phyloP scores from a whole-genome alignment of 2,329 filamentous ascomycete species.

The Leptographium flavum region DNA sequence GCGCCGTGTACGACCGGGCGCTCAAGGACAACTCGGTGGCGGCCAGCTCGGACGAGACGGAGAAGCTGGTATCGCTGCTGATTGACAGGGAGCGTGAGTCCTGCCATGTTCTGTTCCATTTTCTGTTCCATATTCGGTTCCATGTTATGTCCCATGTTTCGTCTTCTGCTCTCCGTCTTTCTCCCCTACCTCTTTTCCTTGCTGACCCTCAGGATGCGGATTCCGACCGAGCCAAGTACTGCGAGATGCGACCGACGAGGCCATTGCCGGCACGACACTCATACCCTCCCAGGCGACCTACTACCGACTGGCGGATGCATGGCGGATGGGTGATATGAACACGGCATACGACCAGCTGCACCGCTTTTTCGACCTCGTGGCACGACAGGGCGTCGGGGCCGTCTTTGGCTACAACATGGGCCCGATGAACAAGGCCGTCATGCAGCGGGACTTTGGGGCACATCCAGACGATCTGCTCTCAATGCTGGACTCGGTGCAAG shows the following conservation, averaged over 20 bases:
- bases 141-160: too few relatives aligned
- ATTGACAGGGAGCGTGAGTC: slow-evolving; percentile 8
- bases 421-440: slow-evolving; percentile 77
- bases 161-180: not conserved
- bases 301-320: slow-evolving; percentile 58
- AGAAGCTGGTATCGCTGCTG: slow-evolving; percentile 7
- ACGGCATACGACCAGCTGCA: slow-evolving; percentile 84
- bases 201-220: slow-evolving; percentile 2
- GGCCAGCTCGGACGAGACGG: slow-evolving; percentile 9
- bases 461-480: slow-evolving; percentile 80
- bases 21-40: slow-evolving; percentile 3
- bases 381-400: slow-evolving; percentile 70
- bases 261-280: slow-evolving; percentile 3
- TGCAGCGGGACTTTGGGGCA: slow-evolving; percentile 92
- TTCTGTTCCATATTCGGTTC: too few relatives aligned
- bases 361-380: slow-evolving; percentile 83
- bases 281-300: slow-evolving; percentile 32
- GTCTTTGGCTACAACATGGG: slow-evolving; percentile 82
- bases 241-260: slow-evolving; percentile 3
- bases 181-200: not conserved
- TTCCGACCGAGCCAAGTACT: slow-evolving; percentile 5
- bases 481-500: slow-evolving; percentile 89
- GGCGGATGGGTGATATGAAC: slow-evolving; percentile 80
- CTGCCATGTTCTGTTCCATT: not conserved
- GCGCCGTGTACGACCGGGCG: slow-evolving; percentile 8